Conservation (phyloP, 2,329 filamentous ascomycete species). For the Hypoxylon sp. region DNA sequence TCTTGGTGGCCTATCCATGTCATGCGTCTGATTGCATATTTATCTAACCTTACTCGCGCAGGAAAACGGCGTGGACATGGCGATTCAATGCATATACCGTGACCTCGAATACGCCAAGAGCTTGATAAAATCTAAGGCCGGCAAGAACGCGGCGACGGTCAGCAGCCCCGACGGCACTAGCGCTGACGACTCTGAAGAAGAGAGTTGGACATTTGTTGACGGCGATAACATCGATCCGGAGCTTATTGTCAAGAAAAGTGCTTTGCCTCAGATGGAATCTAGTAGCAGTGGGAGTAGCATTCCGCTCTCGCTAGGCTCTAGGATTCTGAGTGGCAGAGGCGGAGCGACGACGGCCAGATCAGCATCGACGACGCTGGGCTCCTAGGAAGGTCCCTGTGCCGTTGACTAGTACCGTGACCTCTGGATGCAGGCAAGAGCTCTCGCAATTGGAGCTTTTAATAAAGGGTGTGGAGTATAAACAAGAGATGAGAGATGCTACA, state of each 20-base stretch:
- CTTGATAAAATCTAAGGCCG: slow-evolving; percentile 73
- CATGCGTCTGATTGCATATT: slow-evolving; percentile 18
- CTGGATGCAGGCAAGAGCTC: slow-evolving; percentile 20
- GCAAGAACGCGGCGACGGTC: slow-evolving; percentile 57
- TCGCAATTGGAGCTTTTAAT: slow-evolving; percentile 3
- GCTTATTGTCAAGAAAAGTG: slow-evolving; percentile 43
- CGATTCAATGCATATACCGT: slow-evolving; percentile 91
- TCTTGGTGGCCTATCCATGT: background rate
- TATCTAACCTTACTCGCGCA: slow-evolving; percentile 47
- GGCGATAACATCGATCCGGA: slow-evolving; percentile 50
- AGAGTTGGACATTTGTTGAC: slow-evolving; percentile 92
- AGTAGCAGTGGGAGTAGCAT: slow-evolving; percentile 14
- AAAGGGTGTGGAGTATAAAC: background rate
- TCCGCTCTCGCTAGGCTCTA: slow-evolving; percentile 20
- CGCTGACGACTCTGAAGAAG: slow-evolving; percentile 67
- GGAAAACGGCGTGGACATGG: slow-evolving; percentile 90
- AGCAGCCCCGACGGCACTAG: slow-evolving; percentile 45
- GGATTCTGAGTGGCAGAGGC: slow-evolving; percentile 22
- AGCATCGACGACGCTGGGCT: slow-evolving; percentile 21
- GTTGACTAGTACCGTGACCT: slow-evolving; percentile 38
- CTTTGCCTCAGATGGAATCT: slow-evolving; percentile 40
- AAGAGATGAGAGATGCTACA: background rate
- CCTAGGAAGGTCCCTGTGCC: slow-evolving; percentile 39
- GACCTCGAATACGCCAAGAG: slow-evolving; percentile 92
- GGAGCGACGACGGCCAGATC: slow-evolving; percentile 11